A percentile compares a stretch with the other conserved stretches of the same genome.
These are phyloP conservation scores for Cetradonia linearis DNA, from an alignment of 495 filamentous ascomycete genomes.

Conservation along the genomic window DNA sequence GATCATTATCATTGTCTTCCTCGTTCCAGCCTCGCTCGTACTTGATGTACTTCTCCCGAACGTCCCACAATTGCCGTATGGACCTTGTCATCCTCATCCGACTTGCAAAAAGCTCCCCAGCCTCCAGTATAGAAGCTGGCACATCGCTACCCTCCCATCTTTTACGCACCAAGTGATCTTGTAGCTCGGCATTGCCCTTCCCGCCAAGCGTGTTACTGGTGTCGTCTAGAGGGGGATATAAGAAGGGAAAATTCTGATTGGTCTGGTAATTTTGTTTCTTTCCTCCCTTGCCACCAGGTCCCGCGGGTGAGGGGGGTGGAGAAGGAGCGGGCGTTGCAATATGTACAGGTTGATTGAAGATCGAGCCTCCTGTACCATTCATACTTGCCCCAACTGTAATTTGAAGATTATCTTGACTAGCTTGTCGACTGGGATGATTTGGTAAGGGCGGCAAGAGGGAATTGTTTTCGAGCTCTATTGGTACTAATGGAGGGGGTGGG, in stretches of 20 bases:
- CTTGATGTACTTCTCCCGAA: slow-evolving; percentile 79
- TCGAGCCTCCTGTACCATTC: slow-evolving; percentile 53
- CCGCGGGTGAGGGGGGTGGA: slow-evolving; percentile 82
- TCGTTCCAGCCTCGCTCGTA: slow-evolving; percentile 78
- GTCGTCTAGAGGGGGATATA: slow-evolving; percentile 85
- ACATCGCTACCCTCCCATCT: slow-evolving; percentile 88
- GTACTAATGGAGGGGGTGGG: slow-evolving; percentile 72
- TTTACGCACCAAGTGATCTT: slow-evolving; percentile 65
- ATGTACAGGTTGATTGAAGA: slow-evolving; percentile 90
- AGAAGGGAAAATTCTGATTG: slow-evolving; percentile 95
- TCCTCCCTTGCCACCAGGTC: slow-evolving; percentile 77
- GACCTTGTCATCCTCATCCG: slow-evolving; percentile 83
- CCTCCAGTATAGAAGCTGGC: slow-evolving; percentile 84
- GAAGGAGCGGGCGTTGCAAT: slow-evolving; percentile 98
- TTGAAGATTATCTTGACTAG: slow-evolving; percentile 33
- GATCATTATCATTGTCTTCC: slow-evolving; percentile 29
- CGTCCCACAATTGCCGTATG: slow-evolving; percentile 89
- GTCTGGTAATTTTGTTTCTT: slow-evolving; percentile 99
- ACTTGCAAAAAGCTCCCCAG: slow-evolving; percentile 82
- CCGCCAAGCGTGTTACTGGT: slow-evolving; percentile 76
- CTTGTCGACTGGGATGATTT: slow-evolving; percentile 52
- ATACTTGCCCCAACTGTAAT: slow-evolving; percentile 35
- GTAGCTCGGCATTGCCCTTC: slow-evolving; percentile 65
- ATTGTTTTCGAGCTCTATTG: slow-evolving; percentile 79
- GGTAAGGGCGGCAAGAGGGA: slow-evolving; percentile 80